Percentiles rank a stretch among this genome's conserved stretches.
These are phyloP conservation scores for Boletus subcaerulescens DNA, from an alignment of 768 basidiomycete genomes.

Conservation along the genomic window DNA sequence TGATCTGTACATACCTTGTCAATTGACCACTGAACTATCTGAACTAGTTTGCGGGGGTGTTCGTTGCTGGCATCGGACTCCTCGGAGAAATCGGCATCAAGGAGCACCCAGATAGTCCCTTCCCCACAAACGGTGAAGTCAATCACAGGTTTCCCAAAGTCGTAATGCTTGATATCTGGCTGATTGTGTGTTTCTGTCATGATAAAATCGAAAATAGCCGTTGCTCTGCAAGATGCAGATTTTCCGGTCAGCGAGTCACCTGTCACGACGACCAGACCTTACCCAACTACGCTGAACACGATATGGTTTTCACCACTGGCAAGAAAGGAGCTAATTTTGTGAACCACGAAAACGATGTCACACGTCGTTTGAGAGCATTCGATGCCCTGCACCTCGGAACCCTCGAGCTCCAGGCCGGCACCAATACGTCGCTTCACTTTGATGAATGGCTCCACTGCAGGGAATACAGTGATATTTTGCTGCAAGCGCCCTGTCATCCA, in stretches of 20 bases:
- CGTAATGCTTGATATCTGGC: constrained; percentile 36
- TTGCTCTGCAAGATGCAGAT: constrained; percentile 43
- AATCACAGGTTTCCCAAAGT: constrained; percentile 58
- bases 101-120: constrained; percentile 41
- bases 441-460: constrained; percentile 50
- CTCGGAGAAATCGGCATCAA: constrained; percentile 46
- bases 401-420: constrained; percentile 22
- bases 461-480: constrained; percentile 50
- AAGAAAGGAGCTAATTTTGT: constrained; percentile 49
- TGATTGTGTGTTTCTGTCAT: constrained; percentile 26
- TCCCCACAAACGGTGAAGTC: constrained; percentile 47
- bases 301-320: constrained; percentile 39
- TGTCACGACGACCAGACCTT: constrained; percentile 20
- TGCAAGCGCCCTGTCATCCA: constrained; percentile 63
- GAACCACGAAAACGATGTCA: constrained; percentile 50
- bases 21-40: constrained; percentile 33
- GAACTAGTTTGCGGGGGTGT: constrained; percentile 23
- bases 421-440: constrained; percentile 23
- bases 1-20: constrained; percentile 36
- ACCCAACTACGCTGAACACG: constrained; percentile 77
- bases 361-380: constrained; percentile 14
- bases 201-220: constrained; percentile 59
- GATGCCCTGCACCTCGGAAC: background rate
- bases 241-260: background rate
- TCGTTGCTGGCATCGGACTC: constrained; percentile 11